Conservation (phyloP, 257 asterid species). For the Galeopsis tetrahit region DNA sequence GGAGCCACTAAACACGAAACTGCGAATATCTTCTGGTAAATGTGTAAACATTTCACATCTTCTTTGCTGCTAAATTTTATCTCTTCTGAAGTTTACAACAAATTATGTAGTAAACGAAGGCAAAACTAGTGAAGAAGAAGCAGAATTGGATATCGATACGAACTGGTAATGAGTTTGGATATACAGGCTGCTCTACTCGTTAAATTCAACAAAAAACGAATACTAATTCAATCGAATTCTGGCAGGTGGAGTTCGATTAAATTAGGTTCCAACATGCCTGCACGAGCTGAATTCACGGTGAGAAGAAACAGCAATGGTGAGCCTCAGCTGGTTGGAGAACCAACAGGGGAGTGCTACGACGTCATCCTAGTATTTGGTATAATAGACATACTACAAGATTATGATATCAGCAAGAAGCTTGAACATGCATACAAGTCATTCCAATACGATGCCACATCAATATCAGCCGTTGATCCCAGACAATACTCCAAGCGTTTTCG, state of each 20-base stretch:
- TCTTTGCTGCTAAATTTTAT: not conserved
- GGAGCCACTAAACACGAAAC: slow-evolving; percentile 46
- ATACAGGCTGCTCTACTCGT: not conserved
- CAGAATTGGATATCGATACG: slow-evolving; percentile 38
- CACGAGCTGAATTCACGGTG: slow-evolving; percentile 72
- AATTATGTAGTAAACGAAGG: slow-evolving; percentile 43
- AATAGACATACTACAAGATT: slow-evolving; percentile 87
- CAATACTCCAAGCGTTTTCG: slow-evolving; percentile 84
- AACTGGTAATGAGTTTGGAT: slow-evolving; percentile 40
- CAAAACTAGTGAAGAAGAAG: slow-evolving; percentile 38
- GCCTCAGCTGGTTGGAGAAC: slow-evolving; percentile 71
- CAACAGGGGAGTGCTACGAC: slow-evolving; percentile 80
- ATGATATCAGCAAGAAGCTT: slow-evolving; percentile 91
- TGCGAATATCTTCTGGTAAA: slow-evolving; percentile 44
- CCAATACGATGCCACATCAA: slow-evolving; percentile 86
- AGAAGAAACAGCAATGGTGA: slow-evolving; percentile 55
- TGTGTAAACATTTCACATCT: not conserved
- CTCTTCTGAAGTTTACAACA: not conserved
- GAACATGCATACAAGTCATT: slow-evolving; percentile 94
- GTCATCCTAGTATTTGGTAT: slow-evolving; percentile 80
- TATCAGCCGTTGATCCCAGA: slow-evolving; percentile 89
- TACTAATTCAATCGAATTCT: slow-evolving; percentile 14
- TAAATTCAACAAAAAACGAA: not conserved
- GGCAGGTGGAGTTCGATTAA: slow-evolving; percentile 51
- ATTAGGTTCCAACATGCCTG: slow-evolving; percentile 71